Evolutionary conservation across 2,329 filamentous ascomycete species (phyloP).

Genomic region (Pseudopithomyces chartarum): DNA sequence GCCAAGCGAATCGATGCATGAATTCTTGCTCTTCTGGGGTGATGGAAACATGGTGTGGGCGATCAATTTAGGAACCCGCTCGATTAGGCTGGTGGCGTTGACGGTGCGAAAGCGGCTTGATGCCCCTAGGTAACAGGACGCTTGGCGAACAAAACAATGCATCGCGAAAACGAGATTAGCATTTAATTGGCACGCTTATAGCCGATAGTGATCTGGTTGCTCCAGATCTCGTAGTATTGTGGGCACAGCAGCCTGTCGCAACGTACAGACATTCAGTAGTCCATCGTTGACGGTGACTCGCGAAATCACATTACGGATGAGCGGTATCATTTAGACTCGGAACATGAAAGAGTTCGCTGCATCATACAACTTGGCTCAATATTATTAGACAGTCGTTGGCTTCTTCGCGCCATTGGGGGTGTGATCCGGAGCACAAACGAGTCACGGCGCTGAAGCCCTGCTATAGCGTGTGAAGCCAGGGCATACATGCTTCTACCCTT

Average conservation of each 20-base stretch:
- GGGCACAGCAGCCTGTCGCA: not conserved
- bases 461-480: not conserved
- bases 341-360: not conserved
- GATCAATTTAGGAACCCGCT: slow-evolving; percentile 8
- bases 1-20: slow-evolving; percentile 2
- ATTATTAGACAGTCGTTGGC: not conserved
- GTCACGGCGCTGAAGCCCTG: no score
- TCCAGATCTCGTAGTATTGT: not conserved
- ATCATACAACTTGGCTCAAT: not conserved
- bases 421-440: no score
- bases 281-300: not conserved
- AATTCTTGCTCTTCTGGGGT: slow-evolving; percentile 11
- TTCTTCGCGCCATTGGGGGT: no score
- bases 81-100: slow-evolving; percentile 10
- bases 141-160: slow-evolving; percentile 10
- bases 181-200: slow-evolving; percentile 2
- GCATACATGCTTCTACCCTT: not conserved
- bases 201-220: not conserved
- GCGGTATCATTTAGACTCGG: not conserved
- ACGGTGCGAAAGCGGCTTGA: not conserved
- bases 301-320: not conserved
- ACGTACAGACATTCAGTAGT: not conserved
- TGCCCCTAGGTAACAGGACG: not conserved
- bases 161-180: slow-evolving; percentile 7
- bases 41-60: slow-evolving; percentile 5